Conservation (phyloP, 164 flowering plant genomes). For the Annona cherimola region DNA sequence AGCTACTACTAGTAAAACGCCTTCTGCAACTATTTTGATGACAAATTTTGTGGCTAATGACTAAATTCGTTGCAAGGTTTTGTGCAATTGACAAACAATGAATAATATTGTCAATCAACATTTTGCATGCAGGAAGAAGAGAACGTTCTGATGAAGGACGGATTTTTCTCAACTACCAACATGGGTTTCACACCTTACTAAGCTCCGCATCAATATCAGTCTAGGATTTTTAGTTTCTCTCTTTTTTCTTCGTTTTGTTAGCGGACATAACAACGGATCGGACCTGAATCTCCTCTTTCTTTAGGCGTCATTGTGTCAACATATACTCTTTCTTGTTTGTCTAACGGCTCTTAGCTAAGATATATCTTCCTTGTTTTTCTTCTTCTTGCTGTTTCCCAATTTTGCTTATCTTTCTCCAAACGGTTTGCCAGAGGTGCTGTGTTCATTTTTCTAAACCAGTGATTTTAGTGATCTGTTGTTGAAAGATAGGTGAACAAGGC, state of each 20-base stretch:
- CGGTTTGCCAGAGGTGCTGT: neutral
- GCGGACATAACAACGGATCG: neutral
- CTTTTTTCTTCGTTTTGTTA: neutral
- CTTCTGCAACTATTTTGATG: too few relatives aligned
- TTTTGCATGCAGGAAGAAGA: conserved; percentile 56
- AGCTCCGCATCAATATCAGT: neutral
- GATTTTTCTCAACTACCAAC: conserved; percentile 61
- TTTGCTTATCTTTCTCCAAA: neutral
- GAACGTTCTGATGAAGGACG: conserved; percentile 67
- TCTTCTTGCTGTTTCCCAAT: neutral
- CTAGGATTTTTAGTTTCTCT: neutral
- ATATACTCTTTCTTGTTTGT: neutral
- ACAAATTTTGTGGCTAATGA: too few relatives aligned
- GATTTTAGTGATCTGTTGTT: neutral
- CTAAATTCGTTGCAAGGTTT: too few relatives aligned
- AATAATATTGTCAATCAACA: too few relatives aligned
- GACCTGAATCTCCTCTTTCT: neutral
- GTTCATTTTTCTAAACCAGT: neutral
- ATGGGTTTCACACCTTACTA: conserved; percentile 80
- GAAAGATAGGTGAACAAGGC: neutral
- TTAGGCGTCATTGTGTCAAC: neutral
- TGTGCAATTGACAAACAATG: too few relatives aligned
- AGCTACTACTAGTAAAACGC: too few relatives aligned
- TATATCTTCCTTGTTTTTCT: neutral
- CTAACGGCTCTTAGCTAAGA: neutral